These are phyloP conservation scores for Lichtheimia ornata DNA, from an alignment of 371 early-diverging fungal genomes.

Conservation along the genomic window DNA sequence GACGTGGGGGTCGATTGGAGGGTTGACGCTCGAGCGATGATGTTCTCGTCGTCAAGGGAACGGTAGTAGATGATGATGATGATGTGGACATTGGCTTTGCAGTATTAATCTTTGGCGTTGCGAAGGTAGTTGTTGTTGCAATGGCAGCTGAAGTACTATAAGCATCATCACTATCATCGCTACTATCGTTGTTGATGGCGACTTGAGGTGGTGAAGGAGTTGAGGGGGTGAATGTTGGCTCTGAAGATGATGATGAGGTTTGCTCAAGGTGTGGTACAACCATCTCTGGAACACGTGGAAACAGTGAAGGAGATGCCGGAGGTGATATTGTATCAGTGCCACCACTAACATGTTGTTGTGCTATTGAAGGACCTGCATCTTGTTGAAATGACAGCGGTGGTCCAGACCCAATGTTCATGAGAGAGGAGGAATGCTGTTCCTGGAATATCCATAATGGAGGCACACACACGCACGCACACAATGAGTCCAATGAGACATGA, in stretches of 20 bases:
- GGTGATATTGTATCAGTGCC: constrained; percentile 12
- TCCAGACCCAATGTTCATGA: not conserved
- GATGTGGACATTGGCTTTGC: not conserved
- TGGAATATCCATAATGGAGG: not conserved
- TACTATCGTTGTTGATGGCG: not conserved
- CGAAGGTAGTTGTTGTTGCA: not conserved
- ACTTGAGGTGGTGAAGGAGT: constrained; percentile 1
- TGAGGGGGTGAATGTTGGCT: not conserved
- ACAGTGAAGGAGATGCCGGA: constrained; percentile 15
- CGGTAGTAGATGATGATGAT: too few relatives aligned
- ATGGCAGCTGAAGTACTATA: not conserved
- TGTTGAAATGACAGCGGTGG: not conserved
- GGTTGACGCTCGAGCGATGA: not conserved
- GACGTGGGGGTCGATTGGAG: not conserved
- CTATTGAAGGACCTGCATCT: not conserved
- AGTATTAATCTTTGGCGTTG: not conserved
- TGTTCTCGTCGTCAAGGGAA: not conserved
- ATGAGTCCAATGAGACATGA: not conserved
- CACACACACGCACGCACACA: not conserved
- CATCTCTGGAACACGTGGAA: constrained; percentile 13
- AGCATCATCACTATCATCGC: too few relatives aligned
- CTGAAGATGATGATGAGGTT: not conserved
- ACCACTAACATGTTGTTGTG: constrained; percentile 2
- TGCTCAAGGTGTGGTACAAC: constrained; percentile 2
- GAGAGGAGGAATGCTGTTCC: not conserved